A percentile compares a stretch with the other conserved stretches of the same genome.
phyloP scores from a whole-genome alignment of 1,284 basidiomycete species.

The Fomitopsis betulina region DNA sequence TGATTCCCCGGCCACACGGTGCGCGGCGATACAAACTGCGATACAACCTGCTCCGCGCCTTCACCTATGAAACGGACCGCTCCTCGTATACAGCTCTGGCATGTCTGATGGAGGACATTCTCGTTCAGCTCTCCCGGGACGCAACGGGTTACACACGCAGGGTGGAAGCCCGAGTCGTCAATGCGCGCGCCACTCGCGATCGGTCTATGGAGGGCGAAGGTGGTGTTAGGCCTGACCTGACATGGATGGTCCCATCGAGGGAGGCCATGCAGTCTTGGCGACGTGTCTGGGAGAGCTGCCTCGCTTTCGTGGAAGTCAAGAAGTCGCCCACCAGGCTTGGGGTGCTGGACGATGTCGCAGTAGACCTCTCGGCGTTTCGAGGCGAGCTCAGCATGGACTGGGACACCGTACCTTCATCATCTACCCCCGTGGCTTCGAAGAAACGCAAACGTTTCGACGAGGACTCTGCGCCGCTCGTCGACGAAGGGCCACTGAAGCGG shows the following conservation, averaged over 20 bases:
- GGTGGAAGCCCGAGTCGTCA: neutral
- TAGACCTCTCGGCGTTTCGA: neutral
- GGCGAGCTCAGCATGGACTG: neutral
- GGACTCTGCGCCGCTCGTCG: neutral
- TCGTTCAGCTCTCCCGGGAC: neutral
- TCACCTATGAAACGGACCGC: neutral
- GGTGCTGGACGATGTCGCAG: neutral
- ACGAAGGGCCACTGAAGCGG: neutral
- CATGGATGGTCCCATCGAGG: neutral
- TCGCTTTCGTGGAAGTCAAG: constrained; percentile 1
- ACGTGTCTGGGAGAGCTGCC: neutral
- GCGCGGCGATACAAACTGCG: neutral
- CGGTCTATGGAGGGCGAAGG: neutral
- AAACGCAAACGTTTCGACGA: neutral
- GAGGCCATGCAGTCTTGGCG: neutral
- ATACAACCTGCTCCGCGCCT: neutral
- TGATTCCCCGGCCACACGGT: neutral
- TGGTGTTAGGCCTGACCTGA: neutral
- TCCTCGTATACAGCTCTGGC: neutral
- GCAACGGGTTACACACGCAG: neutral
- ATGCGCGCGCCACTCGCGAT: neutral
- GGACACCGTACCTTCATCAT: neutral
- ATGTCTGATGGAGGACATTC: neutral
- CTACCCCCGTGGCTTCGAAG: neutral
- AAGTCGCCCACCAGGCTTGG: neutral